Base-by-base conservation (phyloP, 2,329 filamentous ascomycete species). In the Alternaria postmessia region DNA sequence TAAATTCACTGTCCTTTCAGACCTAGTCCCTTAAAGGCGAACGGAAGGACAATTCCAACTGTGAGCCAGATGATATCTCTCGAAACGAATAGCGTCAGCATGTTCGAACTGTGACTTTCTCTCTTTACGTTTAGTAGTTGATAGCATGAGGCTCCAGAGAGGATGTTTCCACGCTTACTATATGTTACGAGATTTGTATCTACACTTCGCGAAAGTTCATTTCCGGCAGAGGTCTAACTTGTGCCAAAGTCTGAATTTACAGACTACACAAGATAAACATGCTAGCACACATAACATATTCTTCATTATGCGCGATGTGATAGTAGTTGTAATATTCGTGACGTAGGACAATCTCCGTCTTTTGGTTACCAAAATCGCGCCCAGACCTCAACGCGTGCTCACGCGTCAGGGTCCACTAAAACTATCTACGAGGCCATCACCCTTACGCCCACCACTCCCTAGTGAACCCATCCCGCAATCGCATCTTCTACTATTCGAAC, bases 371-470 rank as follows among this genome's bases (percentile, higher is more conserved):
- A 30, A 24, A 48, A 56, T 66, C 55, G 59, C 60, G 64, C 51
- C 52, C 46, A 63, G 51, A 63, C 54, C 49, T 60, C 57, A 64
- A 72, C 71, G 69, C 71, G 71, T 67, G 62, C 61, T 70, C 66
- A 73, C 73, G 72, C 72, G 72, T 74, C 65, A 61, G 62, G 52
- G 57, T 64, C 53, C 63, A 65, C 59, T 61, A 59, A 64, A 67
- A 63, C 60, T 63, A 44, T 58, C 52, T 58, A 57, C 38, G 36
- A 39, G 44, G 12, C 57, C 46, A 57, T 56, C 61, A 65, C 55
- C 58, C 62, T 55, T 59, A 61, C 61, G 65, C 57, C 28, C 30
- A 58, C 56, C 56, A 59, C 57, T 30, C 24, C 26, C 5, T 28
- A 56, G 51, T 38, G 56, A 48, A 59, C 54, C 41, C 41, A 47